phyloP scores from a whole-genome alignment of 345 rosid genomes.

The Lumnitzera littorea region DNA sequence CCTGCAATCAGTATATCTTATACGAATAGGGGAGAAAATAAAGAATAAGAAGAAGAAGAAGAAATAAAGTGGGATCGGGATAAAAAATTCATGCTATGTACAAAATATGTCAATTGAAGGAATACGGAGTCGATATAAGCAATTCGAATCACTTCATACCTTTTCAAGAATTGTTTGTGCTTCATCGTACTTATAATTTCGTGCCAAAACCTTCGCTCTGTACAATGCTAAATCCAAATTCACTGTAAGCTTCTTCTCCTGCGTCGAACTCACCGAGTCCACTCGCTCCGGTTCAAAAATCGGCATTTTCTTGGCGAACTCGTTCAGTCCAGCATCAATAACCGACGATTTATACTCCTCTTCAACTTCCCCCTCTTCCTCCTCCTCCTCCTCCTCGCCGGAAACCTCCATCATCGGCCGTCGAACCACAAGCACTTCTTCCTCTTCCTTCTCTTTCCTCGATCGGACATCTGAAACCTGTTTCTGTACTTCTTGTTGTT shows the following conservation, averaged over 20 bases:
- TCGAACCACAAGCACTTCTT: constrained; percentile 47
- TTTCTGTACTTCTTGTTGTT: constrained; percentile 10
- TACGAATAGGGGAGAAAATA: too few relatives aligned
- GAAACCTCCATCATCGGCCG: constrained; percentile 57
- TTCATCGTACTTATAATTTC: constrained; percentile 48
- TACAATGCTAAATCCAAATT: constrained; percentile 87
- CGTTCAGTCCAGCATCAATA: constrained; percentile 50
- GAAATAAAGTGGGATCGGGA: too few relatives aligned
- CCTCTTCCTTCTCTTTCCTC: constrained; percentile 31
- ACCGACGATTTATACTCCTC: constrained; percentile 21
- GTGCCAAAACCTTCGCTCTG: constrained; percentile 57
- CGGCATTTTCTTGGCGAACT: constrained; percentile 80
- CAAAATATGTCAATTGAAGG: too few relatives aligned
- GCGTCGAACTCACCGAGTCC: constrained; percentile 30
- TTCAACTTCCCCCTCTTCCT: constrained; percentile 10
- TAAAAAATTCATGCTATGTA: too few relatives aligned
- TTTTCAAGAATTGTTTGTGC: constrained; percentile 67
- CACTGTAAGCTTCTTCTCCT: constrained; percentile 53
- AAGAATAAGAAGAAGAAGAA: too few relatives aligned
- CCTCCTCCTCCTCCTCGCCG: constrained; percentile 22
- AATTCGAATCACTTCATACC: constrained; percentile 26
- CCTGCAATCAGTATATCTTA: too few relatives aligned
- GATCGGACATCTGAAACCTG: constrained; percentile 16
- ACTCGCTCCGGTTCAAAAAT: constrained; percentile 80
- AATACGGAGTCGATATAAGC: not conserved